Evolutionary conservation across 2,329 filamentous ascomycete species (phyloP).

Genomic region (Exophiala sp.): DNA sequence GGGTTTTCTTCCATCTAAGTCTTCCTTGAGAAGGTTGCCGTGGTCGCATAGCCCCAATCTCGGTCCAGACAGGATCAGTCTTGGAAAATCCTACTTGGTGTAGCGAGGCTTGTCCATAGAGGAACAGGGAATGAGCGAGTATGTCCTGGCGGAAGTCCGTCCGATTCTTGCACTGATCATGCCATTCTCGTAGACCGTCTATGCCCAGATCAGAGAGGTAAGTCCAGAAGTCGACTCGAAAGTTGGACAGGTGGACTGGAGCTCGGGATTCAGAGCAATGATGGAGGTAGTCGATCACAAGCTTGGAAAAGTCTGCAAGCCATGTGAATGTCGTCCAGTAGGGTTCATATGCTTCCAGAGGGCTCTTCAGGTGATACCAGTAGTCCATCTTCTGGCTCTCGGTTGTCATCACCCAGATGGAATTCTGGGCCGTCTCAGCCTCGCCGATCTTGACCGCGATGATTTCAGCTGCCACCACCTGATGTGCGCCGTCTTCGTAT

Average conservation of each 20-base stretch:
- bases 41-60: constrained; percentile 39
- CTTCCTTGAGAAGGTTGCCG: constrained; percentile 31
- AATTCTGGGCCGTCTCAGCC: constrained; percentile 52
- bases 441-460: constrained; percentile 58
- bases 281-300: constrained; percentile 61
- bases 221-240: constrained; percentile 50
- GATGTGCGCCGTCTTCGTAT: constrained; percentile 38
- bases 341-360: constrained; percentile 55
- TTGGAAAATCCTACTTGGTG: constrained; percentile 30
- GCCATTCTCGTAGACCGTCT: constrained; percentile 47
- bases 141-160: constrained; percentile 60
- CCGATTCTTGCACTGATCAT: constrained; percentile 37
- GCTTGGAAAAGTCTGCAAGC: constrained; percentile 65
- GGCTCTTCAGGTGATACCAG: constrained; percentile 58
- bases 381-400: constrained; percentile 36
- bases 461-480: constrained; percentile 54
- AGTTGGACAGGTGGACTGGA: constrained; percentile 50
- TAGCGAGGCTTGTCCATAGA: constrained; percentile 58
- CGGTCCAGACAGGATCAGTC: constrained; percentile 49
- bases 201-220: constrained; percentile 52
- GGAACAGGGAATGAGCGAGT: constrained; percentile 54
- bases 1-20: constrained; percentile 41
- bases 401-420: constrained; percentile 56
- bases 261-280: constrained; percentile 13
- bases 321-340: constrained; percentile 63